Evolutionary conservation across 129 eudicot genomes (phyloP).

Genomic region (Flaveria trinervia): DNA sequence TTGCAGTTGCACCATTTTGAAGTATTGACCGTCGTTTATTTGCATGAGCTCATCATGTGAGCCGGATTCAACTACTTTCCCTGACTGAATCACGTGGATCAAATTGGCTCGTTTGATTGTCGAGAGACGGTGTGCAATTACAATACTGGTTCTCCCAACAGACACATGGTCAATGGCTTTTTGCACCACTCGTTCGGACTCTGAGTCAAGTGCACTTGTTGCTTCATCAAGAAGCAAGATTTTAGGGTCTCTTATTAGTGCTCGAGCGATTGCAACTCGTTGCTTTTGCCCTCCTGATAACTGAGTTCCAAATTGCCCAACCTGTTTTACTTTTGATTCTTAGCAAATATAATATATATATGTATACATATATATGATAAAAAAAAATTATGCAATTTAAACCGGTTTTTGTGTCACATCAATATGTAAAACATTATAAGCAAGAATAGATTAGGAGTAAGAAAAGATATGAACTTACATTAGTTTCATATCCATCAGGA

Average conservation of each 20-base stretch:
- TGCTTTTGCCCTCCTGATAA: conserved; percentile 88
- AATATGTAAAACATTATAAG: background rate
- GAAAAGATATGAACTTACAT: conserved; percentile 35
- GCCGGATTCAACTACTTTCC: conserved; percentile 63
- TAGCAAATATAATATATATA: too few species aligned
- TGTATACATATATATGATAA: too few species aligned
- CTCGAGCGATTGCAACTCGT: conserved; percentile 71
- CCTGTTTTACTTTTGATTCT: conserved; percentile 37
- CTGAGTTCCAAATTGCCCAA: conserved; percentile 75
- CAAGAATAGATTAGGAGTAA: background rate
- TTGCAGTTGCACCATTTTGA: conserved; percentile 64
- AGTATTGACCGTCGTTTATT: conserved; percentile 52
- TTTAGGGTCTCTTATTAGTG: conserved; percentile 66
- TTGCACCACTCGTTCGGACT: conserved; percentile 71
- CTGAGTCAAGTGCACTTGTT: conserved; percentile 73
- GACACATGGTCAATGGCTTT: conserved; percentile 69
- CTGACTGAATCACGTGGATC: conserved; percentile 52
- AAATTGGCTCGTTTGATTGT: conserved; percentile 50
- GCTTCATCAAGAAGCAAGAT: conserved; percentile 77
- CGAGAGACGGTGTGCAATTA: conserved; percentile 72
- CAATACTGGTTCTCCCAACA: conserved; percentile 63
- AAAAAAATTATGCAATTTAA: too few species aligned
- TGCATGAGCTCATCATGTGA: conserved; percentile 63
- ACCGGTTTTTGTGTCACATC: background rate
- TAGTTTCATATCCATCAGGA: conserved; percentile 73